Evolutionary conservation across 1,139 yeast species (phyloP).

Genomic region (Suzukiozyma palmioleophila): DNA sequence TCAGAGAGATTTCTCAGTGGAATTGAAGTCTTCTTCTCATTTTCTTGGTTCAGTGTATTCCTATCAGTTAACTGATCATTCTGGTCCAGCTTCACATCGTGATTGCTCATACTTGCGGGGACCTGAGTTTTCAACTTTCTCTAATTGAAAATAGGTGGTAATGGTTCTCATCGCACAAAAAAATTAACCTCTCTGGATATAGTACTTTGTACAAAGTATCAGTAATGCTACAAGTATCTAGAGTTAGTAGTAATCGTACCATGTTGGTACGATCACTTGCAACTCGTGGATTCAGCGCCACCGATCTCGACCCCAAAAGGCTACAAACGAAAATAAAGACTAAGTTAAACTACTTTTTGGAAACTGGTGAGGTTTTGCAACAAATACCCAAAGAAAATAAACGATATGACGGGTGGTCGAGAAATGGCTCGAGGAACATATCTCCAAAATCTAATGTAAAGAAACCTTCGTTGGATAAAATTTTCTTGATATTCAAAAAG

Average conservation of each 20-base stretch:
- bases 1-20: conserved; percentile 1
- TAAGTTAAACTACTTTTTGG: conserved; percentile 23
- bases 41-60: neutral
- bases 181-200: neutral
- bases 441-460: neutral
- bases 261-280: neutral
- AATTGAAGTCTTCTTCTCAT: neutral
- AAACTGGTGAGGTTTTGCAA: conserved; percentile 24
- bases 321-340: conserved; percentile 17
- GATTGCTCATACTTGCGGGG: neutral
- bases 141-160: neutral
- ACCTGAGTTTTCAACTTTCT: neutral
- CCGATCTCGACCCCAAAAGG: conserved; percentile 1
- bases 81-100: neutral
- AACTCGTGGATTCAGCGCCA: neutral
- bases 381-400: conserved; percentile 10
- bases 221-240: neutral
- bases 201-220: neutral
- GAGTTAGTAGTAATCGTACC: neutral
- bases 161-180: neutral
- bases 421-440: neutral
- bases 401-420: neutral
- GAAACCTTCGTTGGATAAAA: conserved; percentile 14
- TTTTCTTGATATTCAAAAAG: conserved; percentile 14
- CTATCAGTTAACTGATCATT: neutral